A percentile compares a stretch with the other conserved stretches of the same genome.
phyloP scores from a whole-genome alignment of 2,329 filamentous ascomycete species.

The Trichoderma endophyticum region DNA sequence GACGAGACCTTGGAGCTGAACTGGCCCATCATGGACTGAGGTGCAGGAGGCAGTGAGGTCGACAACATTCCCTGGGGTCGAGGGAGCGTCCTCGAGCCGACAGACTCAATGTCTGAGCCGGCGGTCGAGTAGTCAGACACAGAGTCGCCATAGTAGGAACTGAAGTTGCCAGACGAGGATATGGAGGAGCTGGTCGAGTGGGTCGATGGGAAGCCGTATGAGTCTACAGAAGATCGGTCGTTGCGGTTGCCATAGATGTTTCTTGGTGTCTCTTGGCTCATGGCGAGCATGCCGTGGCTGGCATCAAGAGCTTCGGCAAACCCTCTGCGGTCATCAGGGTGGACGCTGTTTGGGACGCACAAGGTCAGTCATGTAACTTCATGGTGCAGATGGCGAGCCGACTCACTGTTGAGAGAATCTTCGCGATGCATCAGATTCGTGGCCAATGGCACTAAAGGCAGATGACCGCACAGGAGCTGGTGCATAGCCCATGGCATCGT shows the following conservation, averaged over 20 bases:
- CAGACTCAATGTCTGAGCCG: conserved; percentile 79
- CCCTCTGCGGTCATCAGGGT: conserved; percentile 58
- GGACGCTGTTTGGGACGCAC: conserved; percentile 32
- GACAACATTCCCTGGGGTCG: conserved; percentile 64
- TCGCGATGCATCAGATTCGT: conserved; percentile 55
- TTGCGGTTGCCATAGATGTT: conserved; percentile 77
- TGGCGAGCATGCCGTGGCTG: conserved; percentile 88
- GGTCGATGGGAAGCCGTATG: conserved; percentile 84
- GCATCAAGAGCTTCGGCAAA: conserved; percentile 91
- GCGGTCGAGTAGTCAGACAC: conserved; percentile 92
- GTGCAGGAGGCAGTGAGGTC: conserved; percentile 70
- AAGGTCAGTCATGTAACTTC: background rate
- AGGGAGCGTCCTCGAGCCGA: conserved; percentile 78
- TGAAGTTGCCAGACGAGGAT: conserved; percentile 80
- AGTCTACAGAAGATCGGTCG: conserved; percentile 72
- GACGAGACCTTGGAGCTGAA: conserved; percentile 96
- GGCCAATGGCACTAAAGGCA: conserved; percentile 48
- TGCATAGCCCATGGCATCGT: conserved; percentile 74
- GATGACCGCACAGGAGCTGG: conserved; percentile 58
- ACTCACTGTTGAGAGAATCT: conserved; percentile 86
- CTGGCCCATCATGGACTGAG: conserved; percentile 97
- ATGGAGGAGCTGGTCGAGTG: conserved; percentile 88
- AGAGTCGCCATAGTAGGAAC: conserved; percentile 79
- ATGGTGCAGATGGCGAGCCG: background rate
- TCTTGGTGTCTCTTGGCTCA: conserved; percentile 91